Conservation (phyloP, 371 early-diverging fungal species). For the Mucor irregularis region DNA sequence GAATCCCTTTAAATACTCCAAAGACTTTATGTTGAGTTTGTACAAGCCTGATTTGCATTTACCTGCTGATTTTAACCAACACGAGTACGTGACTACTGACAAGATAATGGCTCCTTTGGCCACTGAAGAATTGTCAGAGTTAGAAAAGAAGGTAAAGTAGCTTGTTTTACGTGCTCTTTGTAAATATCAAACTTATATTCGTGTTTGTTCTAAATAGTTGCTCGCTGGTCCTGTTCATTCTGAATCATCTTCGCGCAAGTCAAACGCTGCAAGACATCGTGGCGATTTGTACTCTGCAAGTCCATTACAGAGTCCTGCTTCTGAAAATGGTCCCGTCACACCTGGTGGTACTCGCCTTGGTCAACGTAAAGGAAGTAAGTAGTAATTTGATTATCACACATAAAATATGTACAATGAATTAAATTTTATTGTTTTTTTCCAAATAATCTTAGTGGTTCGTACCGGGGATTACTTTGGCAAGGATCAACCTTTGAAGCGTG, state of each 20-base stretch:
- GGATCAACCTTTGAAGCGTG: constrained; percentile 20
- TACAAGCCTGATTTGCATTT: constrained; percentile 59
- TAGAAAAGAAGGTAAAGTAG: constrained; percentile 77
- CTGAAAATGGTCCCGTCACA: constrained; percentile 34
- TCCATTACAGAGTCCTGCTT: constrained; percentile 43
- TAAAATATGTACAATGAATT: too few species aligned
- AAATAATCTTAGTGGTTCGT: too few species aligned
- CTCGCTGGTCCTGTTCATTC: constrained; percentile 59
- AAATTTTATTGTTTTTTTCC: neutral
- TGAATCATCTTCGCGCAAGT: constrained; percentile 43
- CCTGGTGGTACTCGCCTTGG: constrained; percentile 19
- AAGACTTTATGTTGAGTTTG: constrained; percentile 78
- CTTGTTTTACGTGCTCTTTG: too few species aligned
- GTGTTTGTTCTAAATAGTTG: constrained; percentile 27
- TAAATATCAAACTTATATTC: neutral
- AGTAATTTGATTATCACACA: too few species aligned
- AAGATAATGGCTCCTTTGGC: constrained; percentile 67
- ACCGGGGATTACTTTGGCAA: constrained; percentile 24
- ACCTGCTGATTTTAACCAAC: constrained; percentile 70
- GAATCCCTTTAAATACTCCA: constrained; percentile 74
- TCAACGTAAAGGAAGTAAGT: neutral
- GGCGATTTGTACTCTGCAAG: constrained; percentile 27
- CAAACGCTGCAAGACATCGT: constrained; percentile 28
- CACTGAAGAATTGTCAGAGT: constrained; percentile 60
- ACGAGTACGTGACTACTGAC: constrained; percentile 71